These are phyloP conservation scores for Fusarium sororula DNA, from an alignment of 2,329 filamentous ascomycete species.

Conservation along the genomic window DNA sequence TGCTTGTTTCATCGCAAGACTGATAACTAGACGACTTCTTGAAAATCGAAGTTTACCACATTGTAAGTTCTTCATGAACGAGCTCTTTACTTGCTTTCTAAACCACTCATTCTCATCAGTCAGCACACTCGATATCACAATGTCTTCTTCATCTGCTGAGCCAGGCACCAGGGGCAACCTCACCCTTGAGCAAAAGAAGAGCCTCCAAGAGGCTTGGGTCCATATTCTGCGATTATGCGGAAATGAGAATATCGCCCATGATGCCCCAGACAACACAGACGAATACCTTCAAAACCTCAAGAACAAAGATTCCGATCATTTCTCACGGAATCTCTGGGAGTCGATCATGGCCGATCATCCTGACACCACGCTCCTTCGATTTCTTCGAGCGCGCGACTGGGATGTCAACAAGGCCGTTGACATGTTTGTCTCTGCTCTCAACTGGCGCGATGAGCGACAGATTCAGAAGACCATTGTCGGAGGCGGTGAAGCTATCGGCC, in stretches of 20 bases:
- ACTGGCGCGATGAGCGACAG: conserved; percentile 49
- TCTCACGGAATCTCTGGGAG: conserved; percentile 24
- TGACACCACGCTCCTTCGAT: conserved; percentile 51
- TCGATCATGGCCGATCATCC: conserved; percentile 46
- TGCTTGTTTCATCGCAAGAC: background rate
- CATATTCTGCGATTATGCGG: conserved; percentile 28
- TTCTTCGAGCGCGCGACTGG: conserved; percentile 53
- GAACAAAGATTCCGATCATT: conserved; percentile 17
- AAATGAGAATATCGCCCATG: background rate
- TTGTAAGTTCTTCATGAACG: background rate
- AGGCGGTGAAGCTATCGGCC: conserved; percentile 47
- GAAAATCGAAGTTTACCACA: too few relatives aligned
- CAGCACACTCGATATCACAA: conserved; percentile 16
- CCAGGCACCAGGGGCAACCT: conserved; percentile 31
- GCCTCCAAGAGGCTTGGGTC: conserved; percentile 30
- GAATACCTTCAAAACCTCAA: conserved; percentile 5
- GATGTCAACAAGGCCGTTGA: conserved; percentile 50
- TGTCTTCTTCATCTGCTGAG: conserved; percentile 18
- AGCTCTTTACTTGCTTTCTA: background rate
- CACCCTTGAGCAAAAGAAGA: conserved; percentile 23
- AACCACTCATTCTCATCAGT: background rate
- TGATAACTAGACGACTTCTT: background rate
- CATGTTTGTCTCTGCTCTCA: conserved; percentile 50
- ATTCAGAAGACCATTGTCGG: conserved; percentile 47
- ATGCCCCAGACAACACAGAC: background rate